Evolutionary conservation across 371 early-diverging fungal species (phyloP).

Genomic region (Mortierella sp.): DNA sequence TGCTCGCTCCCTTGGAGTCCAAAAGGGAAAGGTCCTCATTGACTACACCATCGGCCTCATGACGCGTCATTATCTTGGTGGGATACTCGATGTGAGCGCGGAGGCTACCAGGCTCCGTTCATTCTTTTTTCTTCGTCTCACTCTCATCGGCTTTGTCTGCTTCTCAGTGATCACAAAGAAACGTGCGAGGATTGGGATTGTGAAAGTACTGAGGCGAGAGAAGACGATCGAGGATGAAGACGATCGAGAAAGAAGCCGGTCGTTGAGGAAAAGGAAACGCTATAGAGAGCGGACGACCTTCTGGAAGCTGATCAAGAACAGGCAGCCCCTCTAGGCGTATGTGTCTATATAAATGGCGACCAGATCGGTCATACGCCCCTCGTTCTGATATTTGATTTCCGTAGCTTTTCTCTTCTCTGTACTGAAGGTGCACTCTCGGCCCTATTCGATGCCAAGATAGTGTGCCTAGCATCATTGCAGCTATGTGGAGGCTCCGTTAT

Average conservation of each 20-base stretch:
- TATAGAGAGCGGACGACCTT: slow-evolving; percentile 22
- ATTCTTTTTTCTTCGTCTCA: slow-evolving; percentile 74
- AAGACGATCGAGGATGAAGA: slow-evolving; percentile 43
- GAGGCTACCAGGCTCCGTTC: slow-evolving; percentile 78
- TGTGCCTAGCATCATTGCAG: slow-evolving; percentile 53
- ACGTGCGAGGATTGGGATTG: slow-evolving; percentile 49
- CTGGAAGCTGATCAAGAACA: slow-evolving; percentile 43
- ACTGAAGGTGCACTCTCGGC: slow-evolving; percentile 53
- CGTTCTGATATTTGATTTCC: too few relatives aligned
- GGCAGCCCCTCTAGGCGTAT: slow-evolving; percentile 37
- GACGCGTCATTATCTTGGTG: slow-evolving; percentile 72
- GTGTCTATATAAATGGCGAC: too few relatives aligned
- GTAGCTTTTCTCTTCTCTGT: background rate
- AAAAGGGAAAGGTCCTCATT: slow-evolving; percentile 69
- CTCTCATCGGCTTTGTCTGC: slow-evolving; percentile 67
- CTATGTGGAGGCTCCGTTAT: slow-evolving; percentile 45
- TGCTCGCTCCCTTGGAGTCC: slow-evolving; percentile 62
- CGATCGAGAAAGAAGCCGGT: slow-evolving; percentile 29
- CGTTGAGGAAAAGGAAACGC: slow-evolving; percentile 21
- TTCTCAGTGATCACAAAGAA: slow-evolving; percentile 63
- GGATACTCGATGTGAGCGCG: slow-evolving; percentile 63
- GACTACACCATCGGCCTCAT: slow-evolving; percentile 72
- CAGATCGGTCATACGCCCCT: too few relatives aligned
- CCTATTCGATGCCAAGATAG: slow-evolving; percentile 54
- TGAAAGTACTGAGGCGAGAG: slow-evolving; percentile 23